Conservation (phyloP, 2,329 filamentous ascomycete species). For the Daldinia eschscholtzii region DNA sequence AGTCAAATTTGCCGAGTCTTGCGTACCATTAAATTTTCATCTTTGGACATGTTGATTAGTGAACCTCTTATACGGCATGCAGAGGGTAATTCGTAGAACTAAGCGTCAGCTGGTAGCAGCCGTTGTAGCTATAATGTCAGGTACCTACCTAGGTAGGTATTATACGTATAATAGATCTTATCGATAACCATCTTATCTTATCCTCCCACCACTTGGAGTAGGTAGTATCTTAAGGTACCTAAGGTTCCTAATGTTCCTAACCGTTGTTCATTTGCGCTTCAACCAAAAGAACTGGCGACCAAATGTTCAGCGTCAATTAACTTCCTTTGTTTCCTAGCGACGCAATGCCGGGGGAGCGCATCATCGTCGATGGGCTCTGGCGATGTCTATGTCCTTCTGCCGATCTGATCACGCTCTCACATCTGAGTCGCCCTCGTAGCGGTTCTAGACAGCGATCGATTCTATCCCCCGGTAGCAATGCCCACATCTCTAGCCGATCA, state of each 20-base stretch:
- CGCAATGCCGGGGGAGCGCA: slow-evolving; percentile 55
- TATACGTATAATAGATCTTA: too few species aligned
- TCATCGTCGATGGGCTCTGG: slow-evolving; percentile 71
- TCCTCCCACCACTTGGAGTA: too few species aligned
- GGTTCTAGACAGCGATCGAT: slow-evolving; percentile 32
- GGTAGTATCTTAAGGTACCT: too few species aligned
- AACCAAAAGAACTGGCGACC: background rate
- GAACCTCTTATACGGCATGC: too few species aligned
- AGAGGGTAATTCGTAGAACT: too few species aligned
- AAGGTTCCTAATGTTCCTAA: background rate
- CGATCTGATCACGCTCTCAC: slow-evolving; percentile 56
- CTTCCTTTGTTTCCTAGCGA: background rate
- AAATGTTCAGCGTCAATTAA: slow-evolving; percentile 13
- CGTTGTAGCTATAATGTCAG: too few species aligned
- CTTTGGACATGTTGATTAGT: background rate
- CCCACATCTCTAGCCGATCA: slow-evolving; percentile 26
- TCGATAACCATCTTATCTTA: too few species aligned
- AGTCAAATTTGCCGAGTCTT: background rate
- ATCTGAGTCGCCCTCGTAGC: slow-evolving; percentile 46
- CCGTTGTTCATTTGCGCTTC: too few species aligned
- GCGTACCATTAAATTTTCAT: background rate
- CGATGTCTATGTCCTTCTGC: slow-evolving; percentile 72
- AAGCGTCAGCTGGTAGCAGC: too few species aligned
- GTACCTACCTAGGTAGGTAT: too few species aligned
- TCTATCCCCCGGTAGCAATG: slow-evolving; percentile 25